Percentiles rank a stretch among this genome's conserved stretches.
Evolutionary conservation across 108 stramenopile genomes (phyloP).

Genomic region (Cyclostephanos tholiformis): DNA sequence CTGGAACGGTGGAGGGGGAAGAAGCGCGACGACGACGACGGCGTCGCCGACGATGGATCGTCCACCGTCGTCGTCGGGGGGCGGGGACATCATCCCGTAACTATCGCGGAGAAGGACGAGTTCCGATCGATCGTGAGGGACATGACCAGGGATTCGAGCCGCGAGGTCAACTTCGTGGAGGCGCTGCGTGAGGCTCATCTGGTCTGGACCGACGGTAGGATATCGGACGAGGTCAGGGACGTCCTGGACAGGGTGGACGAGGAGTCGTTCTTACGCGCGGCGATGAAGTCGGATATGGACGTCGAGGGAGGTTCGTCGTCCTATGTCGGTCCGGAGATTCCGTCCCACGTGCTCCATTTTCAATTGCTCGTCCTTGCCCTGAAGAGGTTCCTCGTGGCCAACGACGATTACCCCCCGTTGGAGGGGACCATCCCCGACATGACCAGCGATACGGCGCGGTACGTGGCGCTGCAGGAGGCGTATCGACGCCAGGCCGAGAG

Average conservation of each 20-base stretch:
- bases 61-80: not conserved
- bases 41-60: not conserved
- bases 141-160: conserved; percentile 60
- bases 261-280: conserved; percentile 22
- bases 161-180: conserved; percentile 88
- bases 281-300: conserved; percentile 18
- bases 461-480: conserved; percentile 79
- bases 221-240: conserved; percentile 51
- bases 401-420: conserved; percentile 76
- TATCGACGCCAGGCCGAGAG: conserved; percentile 74
- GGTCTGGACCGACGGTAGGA: conserved; percentile 72
- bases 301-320: conserved; percentile 1
- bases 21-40: not conserved
- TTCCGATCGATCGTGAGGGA: conserved; percentile 63
- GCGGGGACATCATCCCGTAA: conserved; percentile 47
- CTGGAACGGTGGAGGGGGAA: conserved; percentile 69
- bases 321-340: conserved; percentile 1
- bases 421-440: conserved; percentile 93
- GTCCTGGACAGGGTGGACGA: conserved; percentile 46
- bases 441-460: conserved; percentile 83
- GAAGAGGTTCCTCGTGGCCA: conserved; percentile 52
- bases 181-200: conserved; percentile 80
- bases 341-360: conserved; percentile 30
- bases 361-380: conserved; percentile 54
- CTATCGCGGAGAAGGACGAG: conserved; percentile 80